These are phyloP conservation scores for Oidiodendron maius DNA, from an alignment of 495 filamentous ascomycete genomes.

Conservation along the genomic window DNA sequence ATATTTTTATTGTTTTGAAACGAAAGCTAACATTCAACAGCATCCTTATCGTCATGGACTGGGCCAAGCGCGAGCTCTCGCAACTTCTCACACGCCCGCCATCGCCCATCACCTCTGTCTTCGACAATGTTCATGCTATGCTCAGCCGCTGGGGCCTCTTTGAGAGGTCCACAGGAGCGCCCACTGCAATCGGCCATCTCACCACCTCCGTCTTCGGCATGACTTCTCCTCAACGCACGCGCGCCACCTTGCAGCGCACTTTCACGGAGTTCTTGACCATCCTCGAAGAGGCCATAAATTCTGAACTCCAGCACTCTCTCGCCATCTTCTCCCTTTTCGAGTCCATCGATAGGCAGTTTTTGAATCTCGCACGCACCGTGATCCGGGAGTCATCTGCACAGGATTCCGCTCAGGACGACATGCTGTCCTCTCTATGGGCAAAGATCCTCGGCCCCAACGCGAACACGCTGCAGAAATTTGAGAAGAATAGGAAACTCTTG, in stretches of 20 bases:
- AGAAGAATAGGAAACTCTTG: slow-evolving; percentile 74
- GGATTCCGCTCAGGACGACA: slow-evolving; percentile 69
- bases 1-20: background rate
- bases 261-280: slow-evolving; percentile 85
- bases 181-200: slow-evolving; percentile 59
- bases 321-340: slow-evolving; percentile 80
- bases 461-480: slow-evolving; percentile 71
- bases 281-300: slow-evolving; percentile 81
- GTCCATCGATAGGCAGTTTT: slow-evolving; percentile 79
- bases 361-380: slow-evolving; percentile 81
- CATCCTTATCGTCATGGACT: slow-evolving; percentile 91
- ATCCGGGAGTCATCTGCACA: slow-evolving; percentile 74
- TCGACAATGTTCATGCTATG: slow-evolving; percentile 75
- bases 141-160: slow-evolving; percentile 63
- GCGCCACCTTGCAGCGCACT: slow-evolving; percentile 70
- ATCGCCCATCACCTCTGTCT: slow-evolving; percentile 53
- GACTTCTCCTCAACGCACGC: slow-evolving; percentile 71
- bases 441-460: slow-evolving; percentile 71
- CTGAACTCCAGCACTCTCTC: slow-evolving; percentile 69
- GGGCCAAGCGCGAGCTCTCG: slow-evolving; percentile 76
- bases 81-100: slow-evolving; percentile 42
- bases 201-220: slow-evolving; percentile 71
- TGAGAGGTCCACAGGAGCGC: slow-evolving; percentile 54
- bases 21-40: slow-evolving; percentile 26
- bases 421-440: slow-evolving; percentile 81